A percentile compares a stretch with the other conserved stretches of the same genome.
Conservation (phyloP, 768 basidiomycete genomes). For the Suillus occidentalis region DNA sequence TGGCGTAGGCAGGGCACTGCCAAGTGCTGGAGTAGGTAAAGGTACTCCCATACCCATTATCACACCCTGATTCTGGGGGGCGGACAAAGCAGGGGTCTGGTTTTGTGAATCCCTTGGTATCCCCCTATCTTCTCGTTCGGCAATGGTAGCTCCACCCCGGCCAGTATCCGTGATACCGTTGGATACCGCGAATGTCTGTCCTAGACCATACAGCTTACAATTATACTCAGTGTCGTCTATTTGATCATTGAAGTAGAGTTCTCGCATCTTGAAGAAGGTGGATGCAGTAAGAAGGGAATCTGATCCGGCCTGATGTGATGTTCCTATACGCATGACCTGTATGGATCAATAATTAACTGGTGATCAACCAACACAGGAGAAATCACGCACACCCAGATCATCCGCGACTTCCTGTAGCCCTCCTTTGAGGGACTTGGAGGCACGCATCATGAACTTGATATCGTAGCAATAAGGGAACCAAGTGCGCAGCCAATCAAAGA, state of each 20-base stretch:
- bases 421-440: slow-evolving; percentile 76
- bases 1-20: slow-evolving; percentile 42
- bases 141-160: slow-evolving; percentile 76
- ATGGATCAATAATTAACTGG: neutral
- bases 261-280: slow-evolving; percentile 95
- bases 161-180: slow-evolving; percentile 68
- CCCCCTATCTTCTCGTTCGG: slow-evolving; percentile 72
- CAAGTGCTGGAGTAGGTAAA: slow-evolving; percentile 41
- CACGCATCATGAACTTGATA: slow-evolving; percentile 95
- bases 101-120: slow-evolving; percentile 51
- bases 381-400: slow-evolving; percentile 79
- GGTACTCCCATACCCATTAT: slow-evolving; percentile 48
- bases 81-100: slow-evolving; percentile 49
- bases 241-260: slow-evolving; percentile 87
- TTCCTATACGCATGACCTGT: slow-evolving; percentile 85
- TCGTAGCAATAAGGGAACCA: slow-evolving; percentile 99
- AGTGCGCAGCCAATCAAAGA: slow-evolving; percentile 81
- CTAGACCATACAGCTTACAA: slow-evolving; percentile 81
- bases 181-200: slow-evolving; percentile 68
- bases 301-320: slow-evolving; percentile 95
- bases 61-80: slow-evolving; percentile 39
- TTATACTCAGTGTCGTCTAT: slow-evolving; percentile 83
- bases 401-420: slow-evolving; percentile 96
- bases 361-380: neutral
- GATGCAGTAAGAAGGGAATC: slow-evolving; percentile 92